These are phyloP conservation scores for Fusarium sp. DNA, from an alignment of 2,329 filamentous ascomycete species.

Conservation along the genomic window DNA sequence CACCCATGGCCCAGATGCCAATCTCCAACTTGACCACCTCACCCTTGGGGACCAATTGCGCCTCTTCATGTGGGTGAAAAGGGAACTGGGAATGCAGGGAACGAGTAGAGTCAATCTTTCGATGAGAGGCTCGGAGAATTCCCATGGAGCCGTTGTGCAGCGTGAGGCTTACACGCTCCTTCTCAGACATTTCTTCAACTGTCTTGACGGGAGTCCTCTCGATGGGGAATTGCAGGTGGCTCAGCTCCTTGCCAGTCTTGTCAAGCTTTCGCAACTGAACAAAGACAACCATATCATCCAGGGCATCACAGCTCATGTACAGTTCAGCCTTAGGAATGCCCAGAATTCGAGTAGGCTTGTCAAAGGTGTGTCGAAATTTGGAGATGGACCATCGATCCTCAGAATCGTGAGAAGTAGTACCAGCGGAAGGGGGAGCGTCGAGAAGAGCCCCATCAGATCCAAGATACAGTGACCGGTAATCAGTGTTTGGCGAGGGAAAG, in stretches of 20 bases:
- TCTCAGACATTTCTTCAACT: neutral
- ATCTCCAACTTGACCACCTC: neutral
- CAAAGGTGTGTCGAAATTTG: slow-evolving; percentile 29
- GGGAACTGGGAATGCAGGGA: neutral
- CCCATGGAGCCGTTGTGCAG: neutral
- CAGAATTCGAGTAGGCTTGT: slow-evolving; percentile 15
- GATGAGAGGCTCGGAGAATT: neutral
- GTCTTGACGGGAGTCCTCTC: neutral
- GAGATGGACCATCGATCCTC: slow-evolving; percentile 32
- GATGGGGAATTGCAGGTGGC: neutral
- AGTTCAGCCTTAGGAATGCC: slow-evolving; percentile 31
- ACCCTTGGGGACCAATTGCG: neutral
- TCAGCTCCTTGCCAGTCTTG: neutral
- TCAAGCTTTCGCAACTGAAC: neutral
- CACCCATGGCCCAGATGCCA: neutral
- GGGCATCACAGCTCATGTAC: slow-evolving; percentile 32
- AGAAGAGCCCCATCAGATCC: neutral
- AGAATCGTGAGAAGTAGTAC: slow-evolving; percentile 7
- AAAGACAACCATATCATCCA: neutral
- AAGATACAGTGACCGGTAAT: neutral
- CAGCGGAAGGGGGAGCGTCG: neutral
- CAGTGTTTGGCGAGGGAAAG: slow-evolving; percentile 10
- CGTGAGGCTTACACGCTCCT: neutral
- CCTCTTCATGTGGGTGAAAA: neutral
- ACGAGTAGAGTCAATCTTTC: neutral